A percentile compares a stretch with the other conserved stretches of the same genome.
Evolutionary conservation across 257 asterid species (phyloP).

Genomic region (Penstemon barbatus): DNA sequence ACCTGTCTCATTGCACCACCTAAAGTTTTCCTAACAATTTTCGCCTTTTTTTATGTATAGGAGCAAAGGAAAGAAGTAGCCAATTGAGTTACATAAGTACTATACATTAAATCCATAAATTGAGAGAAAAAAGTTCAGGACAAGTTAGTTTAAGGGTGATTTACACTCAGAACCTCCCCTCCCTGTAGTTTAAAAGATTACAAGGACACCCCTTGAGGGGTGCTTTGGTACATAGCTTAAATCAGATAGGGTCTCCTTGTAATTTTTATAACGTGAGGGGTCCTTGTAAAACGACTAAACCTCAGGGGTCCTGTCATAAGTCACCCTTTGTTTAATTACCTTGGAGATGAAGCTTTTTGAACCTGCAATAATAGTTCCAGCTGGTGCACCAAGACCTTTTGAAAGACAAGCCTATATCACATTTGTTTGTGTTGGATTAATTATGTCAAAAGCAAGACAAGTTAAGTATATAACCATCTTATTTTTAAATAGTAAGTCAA

Average conservation of each 20-base stretch:
- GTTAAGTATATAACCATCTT: not conserved
- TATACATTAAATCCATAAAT: not conserved
- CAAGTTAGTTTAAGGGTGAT: not conserved
- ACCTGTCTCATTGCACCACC: slow-evolving; percentile 99
- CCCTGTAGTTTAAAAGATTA: too few relatives aligned
- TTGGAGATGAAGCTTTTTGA: slow-evolving; percentile 68
- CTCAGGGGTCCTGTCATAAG: too few relatives aligned
- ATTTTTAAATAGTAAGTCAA: not conserved
- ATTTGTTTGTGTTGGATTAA: slow-evolving; percentile 1
- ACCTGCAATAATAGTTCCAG: slow-evolving; percentile 88
- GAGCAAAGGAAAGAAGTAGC: slow-evolving; percentile 15
- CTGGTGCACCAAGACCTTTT: slow-evolving; percentile 99
- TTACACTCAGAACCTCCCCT: too few relatives aligned
- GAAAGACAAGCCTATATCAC: slow-evolving; percentile 79
- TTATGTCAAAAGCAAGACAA: not conserved
- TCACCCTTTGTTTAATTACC: slow-evolving; percentile 37
- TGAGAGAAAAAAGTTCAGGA: not conserved
- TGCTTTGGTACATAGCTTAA: too few relatives aligned
- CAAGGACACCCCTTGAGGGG: too few relatives aligned
- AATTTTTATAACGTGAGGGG: too few relatives aligned
- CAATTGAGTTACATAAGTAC: slow-evolving; percentile 15
- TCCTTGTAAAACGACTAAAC: too few relatives aligned
- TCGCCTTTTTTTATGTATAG: slow-evolving; percentile 50
- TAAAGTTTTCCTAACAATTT: slow-evolving; percentile 83
- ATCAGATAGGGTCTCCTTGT: too few relatives aligned